phyloP scores from a whole-genome alignment of 208 protist genomes.

The Trypanosoma mega region DNA sequence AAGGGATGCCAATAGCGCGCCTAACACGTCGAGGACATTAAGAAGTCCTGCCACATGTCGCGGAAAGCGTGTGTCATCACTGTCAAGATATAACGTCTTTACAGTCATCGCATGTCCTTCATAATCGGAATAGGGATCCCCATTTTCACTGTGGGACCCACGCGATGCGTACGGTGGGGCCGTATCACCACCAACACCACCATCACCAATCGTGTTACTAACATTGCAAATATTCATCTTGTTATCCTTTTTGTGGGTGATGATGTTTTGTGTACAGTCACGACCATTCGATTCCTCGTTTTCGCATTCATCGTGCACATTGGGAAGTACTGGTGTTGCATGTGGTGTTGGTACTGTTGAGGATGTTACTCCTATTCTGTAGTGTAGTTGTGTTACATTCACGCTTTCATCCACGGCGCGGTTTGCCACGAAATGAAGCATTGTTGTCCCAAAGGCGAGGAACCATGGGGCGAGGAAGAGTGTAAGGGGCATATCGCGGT shows the following conservation, averaged over 20 bases:
- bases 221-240: too few relatives aligned
- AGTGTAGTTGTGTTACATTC: not conserved
- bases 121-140: not conserved
- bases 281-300: too few relatives aligned
- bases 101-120: too few relatives aligned
- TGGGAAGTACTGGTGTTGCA: too few relatives aligned
- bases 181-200: too few relatives aligned
- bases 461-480: slow-evolving; percentile 30
- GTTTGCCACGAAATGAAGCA: slow-evolving; percentile 10
- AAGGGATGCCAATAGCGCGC: slow-evolving; percentile 11
- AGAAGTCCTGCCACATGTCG: slow-evolving; percentile 12
- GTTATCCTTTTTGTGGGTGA: too few relatives aligned
- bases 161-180: too few relatives aligned
- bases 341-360: too few relatives aligned
- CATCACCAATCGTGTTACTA: too few relatives aligned
- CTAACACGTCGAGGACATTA: slow-evolving; percentile 11
- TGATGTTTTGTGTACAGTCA: too few relatives aligned
- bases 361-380: not conserved
- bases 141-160: not conserved
- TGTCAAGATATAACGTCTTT: too few relatives aligned
- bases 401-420: not conserved
- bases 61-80: slow-evolving; percentile 20
- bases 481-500: slow-evolving; percentile 16
- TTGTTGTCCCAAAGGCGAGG: slow-evolving; percentile 27
- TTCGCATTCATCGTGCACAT: too few relatives aligned